A percentile compares a stretch with the other conserved stretches of the same genome.
Evolutionary conservation across 2,329 filamentous ascomycete genomes (phyloP).

Genomic region (Calonectria pteridis): DNA sequence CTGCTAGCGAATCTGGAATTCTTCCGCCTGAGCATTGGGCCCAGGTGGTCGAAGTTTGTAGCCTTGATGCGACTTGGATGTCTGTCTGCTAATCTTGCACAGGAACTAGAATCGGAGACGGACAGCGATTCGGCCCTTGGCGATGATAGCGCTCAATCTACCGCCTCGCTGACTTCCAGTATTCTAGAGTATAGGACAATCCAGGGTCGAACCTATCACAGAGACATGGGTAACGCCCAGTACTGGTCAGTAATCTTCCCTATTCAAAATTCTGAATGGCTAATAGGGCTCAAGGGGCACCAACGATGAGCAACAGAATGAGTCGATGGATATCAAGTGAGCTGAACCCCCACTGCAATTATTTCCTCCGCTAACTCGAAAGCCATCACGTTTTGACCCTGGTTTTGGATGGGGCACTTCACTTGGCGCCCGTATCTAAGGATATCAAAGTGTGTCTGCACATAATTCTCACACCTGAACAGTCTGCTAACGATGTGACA

Average conservation of each 20-base stretch:
- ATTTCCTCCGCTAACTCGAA: not conserved
- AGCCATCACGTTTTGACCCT: conserved; percentile 35
- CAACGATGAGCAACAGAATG: conserved; percentile 34
- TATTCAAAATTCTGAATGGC: fast-evolving
- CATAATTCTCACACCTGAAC: fast-evolving
- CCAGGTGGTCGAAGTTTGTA: conserved; percentile 29
- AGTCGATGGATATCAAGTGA: conserved; percentile 38
- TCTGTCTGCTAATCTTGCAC: not conserved
- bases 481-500: not conserved
- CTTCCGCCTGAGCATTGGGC: conserved; percentile 33
- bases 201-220: conserved; percentile 29
- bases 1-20: conserved; percentile 11
- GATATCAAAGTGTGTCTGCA: conserved; percentile 17
- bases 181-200: conserved; percentile 35
- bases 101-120: conserved; percentile 24
- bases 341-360: fast-evolving
- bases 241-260: conserved; percentile 17
- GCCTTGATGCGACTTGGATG: not conserved
- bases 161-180: conserved; percentile 27
- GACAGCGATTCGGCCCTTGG: conserved; percentile 28
- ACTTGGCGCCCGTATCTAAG: conserved; percentile 19
- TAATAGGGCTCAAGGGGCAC: conserved; percentile 20
- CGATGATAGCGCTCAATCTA: conserved; percentile 16
- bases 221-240: conserved; percentile 30
- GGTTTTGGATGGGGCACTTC: conserved; percentile 22